Evolutionary conservation across 2,329 filamentous ascomycete genomes (phyloP).

Genomic region (Colletotrichum echinochloae): DNA sequence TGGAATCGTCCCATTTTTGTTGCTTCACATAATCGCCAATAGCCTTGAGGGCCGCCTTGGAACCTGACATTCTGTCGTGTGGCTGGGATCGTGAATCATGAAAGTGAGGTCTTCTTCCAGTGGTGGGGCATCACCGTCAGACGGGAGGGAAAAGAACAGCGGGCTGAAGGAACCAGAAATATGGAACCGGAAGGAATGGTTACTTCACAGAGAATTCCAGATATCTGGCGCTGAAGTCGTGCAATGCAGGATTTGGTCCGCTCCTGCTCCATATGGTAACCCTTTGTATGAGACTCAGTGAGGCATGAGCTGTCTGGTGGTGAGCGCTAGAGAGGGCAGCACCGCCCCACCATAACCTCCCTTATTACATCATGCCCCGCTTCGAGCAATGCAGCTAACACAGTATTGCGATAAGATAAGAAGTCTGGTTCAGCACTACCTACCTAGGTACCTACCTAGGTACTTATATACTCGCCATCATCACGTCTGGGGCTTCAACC

Average conservation of each 20-base stretch:
- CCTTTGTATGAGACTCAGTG: conserved; percentile 8
- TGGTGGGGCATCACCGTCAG: conserved; percentile 32
- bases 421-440: not conserved
- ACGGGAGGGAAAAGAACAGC: not conserved
- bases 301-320: conserved; percentile 16
- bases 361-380: conserved; percentile 41
- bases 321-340: conserved; percentile 22
- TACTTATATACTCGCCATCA: not conserved
- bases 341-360: conserved; percentile 35
- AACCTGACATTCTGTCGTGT: conserved; percentile 59
- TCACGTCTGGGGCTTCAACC: not conserved
- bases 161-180: not conserved
- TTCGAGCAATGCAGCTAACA: conserved; percentile 26
- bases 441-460: too few species aligned
- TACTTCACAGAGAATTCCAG: not conserved
- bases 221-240: not conserved
- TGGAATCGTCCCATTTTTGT: conserved; percentile 82
- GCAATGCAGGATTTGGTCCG: conserved; percentile 4
- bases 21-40: conserved; percentile 83
- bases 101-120: conserved; percentile 29
- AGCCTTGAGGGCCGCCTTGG: conserved; percentile 83
- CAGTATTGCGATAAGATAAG: conserved; percentile 32
- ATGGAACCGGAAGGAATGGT: too few species aligned
- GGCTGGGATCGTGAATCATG: conserved; percentile 25
- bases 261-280: not conserved